Percentiles rank a stretch among this genome's conserved stretches.
Evolutionary conservation across 257 asterid genomes (phyloP).

Genomic region (Ilex asprella): DNA sequence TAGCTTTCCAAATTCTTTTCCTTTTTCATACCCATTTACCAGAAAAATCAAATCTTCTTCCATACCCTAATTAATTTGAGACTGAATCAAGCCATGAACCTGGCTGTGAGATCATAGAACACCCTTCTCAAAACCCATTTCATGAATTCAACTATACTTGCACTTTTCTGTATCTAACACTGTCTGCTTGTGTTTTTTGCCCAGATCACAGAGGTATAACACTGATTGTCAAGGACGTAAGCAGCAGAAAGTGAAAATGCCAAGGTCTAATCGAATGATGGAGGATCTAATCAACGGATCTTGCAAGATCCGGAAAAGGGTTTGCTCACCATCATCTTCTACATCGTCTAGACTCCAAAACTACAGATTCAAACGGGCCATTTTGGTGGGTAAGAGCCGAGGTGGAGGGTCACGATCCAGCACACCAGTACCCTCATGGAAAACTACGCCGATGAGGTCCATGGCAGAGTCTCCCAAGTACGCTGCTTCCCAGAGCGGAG

Average conservation of each 20-base stretch:
- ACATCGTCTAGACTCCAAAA: conserved; percentile 61
- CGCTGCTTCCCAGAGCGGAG: conserved; percentile 26
- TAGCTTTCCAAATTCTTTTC: too few species aligned
- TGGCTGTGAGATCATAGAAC: too few species aligned
- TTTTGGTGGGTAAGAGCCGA: conserved; percentile 74
- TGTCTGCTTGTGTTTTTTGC: not conserved
- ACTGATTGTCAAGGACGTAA: too few species aligned
- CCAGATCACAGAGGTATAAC: not conserved
- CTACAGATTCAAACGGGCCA: conserved; percentile 67
- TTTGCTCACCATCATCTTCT: conserved; percentile 80
- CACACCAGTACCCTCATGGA: conserved; percentile 91
- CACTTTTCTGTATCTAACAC: not conserved
- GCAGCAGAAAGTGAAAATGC: conserved; percentile 21
- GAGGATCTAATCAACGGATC: conserved; percentile 35
- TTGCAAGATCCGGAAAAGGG: conserved; percentile 90
- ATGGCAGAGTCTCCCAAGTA: conserved; percentile 52
- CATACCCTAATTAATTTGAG: too few species aligned
- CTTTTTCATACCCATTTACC: too few species aligned
- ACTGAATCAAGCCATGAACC: too few species aligned
- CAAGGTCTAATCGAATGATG: conserved; percentile 37
- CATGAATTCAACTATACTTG: not conserved
- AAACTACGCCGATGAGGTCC: conserved; percentile 45
- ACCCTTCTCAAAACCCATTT: not conserved
- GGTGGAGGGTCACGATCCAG: conserved; percentile 73
- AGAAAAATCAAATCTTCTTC: too few species aligned